Conservation (phyloP, 192 early-diverging fungal species). For the Diversispora epigaea region DNA sequence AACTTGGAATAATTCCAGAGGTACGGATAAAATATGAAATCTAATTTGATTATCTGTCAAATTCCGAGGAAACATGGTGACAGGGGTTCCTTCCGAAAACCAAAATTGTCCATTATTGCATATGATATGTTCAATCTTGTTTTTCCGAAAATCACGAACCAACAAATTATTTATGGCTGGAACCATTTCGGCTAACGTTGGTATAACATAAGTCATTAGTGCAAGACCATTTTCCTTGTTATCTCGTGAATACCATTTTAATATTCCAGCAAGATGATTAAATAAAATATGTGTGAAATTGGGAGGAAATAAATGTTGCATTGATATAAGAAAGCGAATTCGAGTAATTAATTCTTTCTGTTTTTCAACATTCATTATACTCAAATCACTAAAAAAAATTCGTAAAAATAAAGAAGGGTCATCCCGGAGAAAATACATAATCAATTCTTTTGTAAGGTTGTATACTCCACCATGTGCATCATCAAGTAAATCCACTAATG, state of each 20-base stretch:
- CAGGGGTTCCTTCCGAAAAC: constrained; percentile 50
- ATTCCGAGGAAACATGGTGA: constrained; percentile 50
- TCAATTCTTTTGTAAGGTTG: constrained; percentile 41
- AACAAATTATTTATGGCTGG: constrained; percentile 52
- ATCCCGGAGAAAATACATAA: constrained; percentile 54
- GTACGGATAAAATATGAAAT: constrained; percentile 45
- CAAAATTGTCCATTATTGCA: constrained; percentile 53
- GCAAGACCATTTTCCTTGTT: constrained; percentile 41
- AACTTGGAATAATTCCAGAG: constrained; percentile 46
- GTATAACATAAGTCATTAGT: constrained; percentile 45
- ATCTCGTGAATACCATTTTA: constrained; percentile 57
- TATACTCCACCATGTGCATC: constrained; percentile 51
- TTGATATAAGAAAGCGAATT: constrained; percentile 45
- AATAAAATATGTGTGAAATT: constrained; percentile 51
- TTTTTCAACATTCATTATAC: constrained; percentile 35
- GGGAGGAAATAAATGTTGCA: constrained; percentile 51
- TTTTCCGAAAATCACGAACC: constrained; percentile 55
- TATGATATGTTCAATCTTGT: constrained; percentile 57
- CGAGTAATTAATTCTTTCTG: constrained; percentile 46
- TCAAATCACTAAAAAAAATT: constrained; percentile 52
- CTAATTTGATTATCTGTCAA: constrained; percentile 31
- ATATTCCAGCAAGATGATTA: constrained; percentile 55
- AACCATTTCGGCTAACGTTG: constrained; percentile 51
- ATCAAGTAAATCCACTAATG: constrained; percentile 52
- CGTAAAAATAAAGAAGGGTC: constrained; percentile 56